phyloP scores from a whole-genome alignment of 83 land plant species.

The Picea engelmannii region DNA sequence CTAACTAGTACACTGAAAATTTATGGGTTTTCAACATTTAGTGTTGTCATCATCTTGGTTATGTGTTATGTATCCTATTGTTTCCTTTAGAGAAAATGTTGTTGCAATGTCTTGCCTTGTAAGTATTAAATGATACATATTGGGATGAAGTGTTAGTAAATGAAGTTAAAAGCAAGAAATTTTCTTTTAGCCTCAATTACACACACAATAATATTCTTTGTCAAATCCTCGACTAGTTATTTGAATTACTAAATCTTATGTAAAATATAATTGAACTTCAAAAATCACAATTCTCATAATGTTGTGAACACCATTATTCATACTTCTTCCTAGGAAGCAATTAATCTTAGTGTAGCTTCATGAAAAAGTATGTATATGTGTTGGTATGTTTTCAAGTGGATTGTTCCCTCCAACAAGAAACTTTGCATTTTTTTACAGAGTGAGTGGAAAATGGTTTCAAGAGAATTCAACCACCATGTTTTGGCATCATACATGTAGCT shows the following conservation, averaged over 20 bases:
- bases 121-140: constrained; percentile 52
- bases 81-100: constrained; percentile 44
- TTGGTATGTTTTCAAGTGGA: not conserved
- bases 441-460: constrained; percentile 70
- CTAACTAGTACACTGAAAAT: not conserved
- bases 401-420: not conserved
- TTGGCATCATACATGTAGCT: constrained; percentile 33
- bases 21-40: not conserved
- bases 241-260: not conserved
- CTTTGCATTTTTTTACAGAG: constrained; percentile 32
- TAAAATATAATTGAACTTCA: not conserved
- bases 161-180: constrained; percentile 47
- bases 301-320: not conserved
- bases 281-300: not conserved
- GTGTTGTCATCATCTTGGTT: not conserved
- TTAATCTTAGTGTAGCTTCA: not conserved
- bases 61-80: not conserved
- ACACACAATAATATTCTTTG: not conserved
- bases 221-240: not conserved
- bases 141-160: constrained; percentile 39
- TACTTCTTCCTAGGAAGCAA: not conserved
- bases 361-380: not conserved
- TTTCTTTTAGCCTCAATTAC: not conserved
- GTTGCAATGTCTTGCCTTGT: constrained; percentile 60
- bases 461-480: constrained; percentile 50